Conservation (phyloP, 2,329 filamentous ascomycete genomes). For the Didymella segeticola region DNA sequence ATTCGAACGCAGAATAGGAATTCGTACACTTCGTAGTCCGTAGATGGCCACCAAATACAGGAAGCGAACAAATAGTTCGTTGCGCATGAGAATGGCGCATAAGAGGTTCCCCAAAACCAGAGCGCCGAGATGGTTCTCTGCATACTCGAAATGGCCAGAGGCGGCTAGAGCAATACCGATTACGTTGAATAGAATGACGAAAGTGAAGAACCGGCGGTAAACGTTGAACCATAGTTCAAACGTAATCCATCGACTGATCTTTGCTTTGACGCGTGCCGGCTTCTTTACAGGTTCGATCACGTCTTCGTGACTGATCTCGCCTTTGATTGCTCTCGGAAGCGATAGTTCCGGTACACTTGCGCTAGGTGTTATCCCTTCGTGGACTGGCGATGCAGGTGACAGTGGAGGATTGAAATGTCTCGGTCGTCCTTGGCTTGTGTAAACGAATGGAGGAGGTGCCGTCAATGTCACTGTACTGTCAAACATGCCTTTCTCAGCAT, state of each 20-base stretch:
- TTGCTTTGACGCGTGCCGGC: slow-evolving; percentile 26
- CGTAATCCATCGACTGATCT: slow-evolving; percentile 39
- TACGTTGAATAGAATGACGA: slow-evolving; percentile 40
- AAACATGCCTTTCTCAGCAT: slow-evolving; percentile 45
- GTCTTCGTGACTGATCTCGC: slow-evolving; percentile 26
- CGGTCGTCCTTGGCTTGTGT: slow-evolving; percentile 25
- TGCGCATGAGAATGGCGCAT: slow-evolving; percentile 41
- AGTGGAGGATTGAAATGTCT: slow-evolving; percentile 19
- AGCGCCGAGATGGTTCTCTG: slow-evolving; percentile 43
- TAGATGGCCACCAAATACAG: slow-evolving; percentile 43
- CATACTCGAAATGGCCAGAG: slow-evolving; percentile 38
- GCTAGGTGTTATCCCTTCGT: slow-evolving; percentile 44
- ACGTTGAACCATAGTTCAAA: slow-evolving; percentile 47
- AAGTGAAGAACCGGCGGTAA: slow-evolving; percentile 46
- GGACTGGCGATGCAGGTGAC: slow-evolving; percentile 37
- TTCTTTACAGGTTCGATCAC: slow-evolving; percentile 28
- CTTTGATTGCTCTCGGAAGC: slow-evolving; percentile 28
- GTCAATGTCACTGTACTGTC: slow-evolving; percentile 32
- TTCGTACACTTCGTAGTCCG: slow-evolving; percentile 27
- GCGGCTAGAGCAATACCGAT: slow-evolving; percentile 40
- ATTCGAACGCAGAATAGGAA: not conserved
- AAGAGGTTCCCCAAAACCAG: slow-evolving; percentile 44
- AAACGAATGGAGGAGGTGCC: slow-evolving; percentile 38
- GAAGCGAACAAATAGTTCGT: slow-evolving; percentile 43
- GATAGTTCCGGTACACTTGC: slow-evolving; percentile 43